These are phyloP conservation scores for Claviceps arundinis DNA, from an alignment of 2,329 filamentous ascomycete genomes.

Conservation along the genomic window DNA sequence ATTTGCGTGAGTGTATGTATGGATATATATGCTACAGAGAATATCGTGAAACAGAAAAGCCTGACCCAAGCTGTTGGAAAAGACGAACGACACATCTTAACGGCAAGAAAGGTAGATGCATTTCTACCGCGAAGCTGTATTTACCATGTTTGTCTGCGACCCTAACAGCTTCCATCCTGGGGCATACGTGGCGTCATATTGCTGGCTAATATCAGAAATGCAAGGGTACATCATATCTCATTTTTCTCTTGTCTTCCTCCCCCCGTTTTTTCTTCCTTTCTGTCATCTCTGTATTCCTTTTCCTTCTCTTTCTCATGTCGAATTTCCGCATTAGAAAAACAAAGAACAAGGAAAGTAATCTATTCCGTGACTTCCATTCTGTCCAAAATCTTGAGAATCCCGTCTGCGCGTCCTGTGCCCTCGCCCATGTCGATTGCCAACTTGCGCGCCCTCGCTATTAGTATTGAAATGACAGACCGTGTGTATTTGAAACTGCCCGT, in stretches of 20 bases:
- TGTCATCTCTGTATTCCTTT: neutral
- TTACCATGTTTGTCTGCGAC: too few relatives aligned
- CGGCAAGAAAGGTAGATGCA: too few relatives aligned
- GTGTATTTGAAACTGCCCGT: conserved; percentile 87
- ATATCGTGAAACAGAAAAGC: too few relatives aligned
- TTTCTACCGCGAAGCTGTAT: too few relatives aligned
- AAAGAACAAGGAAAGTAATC: neutral
- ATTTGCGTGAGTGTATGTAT: too few relatives aligned
- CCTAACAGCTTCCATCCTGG: too few relatives aligned
- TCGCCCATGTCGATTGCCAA: conserved; percentile 53
- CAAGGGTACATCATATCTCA: too few relatives aligned
- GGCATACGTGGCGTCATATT: too few relatives aligned
- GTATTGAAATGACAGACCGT: conserved; percentile 47
- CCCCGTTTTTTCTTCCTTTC: neutral
- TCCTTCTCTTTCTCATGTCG: neutral
- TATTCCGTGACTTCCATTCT: conserved; percentile 36
- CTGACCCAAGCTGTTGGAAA: too few relatives aligned
- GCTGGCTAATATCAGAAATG: too few relatives aligned
- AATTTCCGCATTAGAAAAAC: neutral
- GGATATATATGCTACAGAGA: too few relatives aligned
- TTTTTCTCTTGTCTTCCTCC: neutral
- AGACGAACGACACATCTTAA: too few relatives aligned
- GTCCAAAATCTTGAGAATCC: conserved; percentile 54
- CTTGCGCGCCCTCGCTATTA: conserved; percentile 49
- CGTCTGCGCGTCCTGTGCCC: conserved; percentile 39